Conservation (phyloP, 2,329 filamentous ascomycete species). For the Colletotrichum liriopes region DNA sequence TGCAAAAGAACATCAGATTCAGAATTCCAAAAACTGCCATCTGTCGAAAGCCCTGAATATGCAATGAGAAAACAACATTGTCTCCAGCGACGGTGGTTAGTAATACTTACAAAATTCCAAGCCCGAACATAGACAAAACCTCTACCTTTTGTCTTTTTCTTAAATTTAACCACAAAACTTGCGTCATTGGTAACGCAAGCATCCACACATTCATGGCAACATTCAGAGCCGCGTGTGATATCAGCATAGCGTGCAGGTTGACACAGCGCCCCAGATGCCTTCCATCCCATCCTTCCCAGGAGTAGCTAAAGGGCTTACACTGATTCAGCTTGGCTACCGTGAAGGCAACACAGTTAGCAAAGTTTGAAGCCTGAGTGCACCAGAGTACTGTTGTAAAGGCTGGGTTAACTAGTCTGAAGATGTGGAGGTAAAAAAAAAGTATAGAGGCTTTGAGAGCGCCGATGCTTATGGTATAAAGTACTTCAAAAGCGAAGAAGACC, state of each 20-base stretch:
- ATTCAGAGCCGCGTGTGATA: neutral
- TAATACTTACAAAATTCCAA: neutral
- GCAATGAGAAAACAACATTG: neutral
- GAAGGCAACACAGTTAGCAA: neutral
- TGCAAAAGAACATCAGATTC: neutral
- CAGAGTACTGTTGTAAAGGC: neutral
- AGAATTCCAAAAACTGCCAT: neutral
- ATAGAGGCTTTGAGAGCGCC: neutral
- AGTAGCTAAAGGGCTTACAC: neutral
- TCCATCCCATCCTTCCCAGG: neutral
- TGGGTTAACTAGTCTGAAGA: neutral
- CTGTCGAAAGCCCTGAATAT: fast-evolving
- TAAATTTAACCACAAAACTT: neutral
- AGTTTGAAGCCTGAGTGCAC: neutral
- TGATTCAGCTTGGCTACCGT: neutral
- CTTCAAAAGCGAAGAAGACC: neutral
- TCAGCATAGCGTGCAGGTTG: neutral
- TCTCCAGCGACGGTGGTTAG: neutral
- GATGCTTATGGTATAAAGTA: neutral
- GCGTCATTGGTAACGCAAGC: neutral
- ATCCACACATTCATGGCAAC: neutral
- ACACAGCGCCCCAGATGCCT: neutral
- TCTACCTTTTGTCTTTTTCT: neutral
- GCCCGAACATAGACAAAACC: neutral
- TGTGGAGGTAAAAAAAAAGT: neutral